phyloP scores from a whole-genome alignment of 2,329 filamentous ascomycete species.

The Fusarium graminum region DNA sequence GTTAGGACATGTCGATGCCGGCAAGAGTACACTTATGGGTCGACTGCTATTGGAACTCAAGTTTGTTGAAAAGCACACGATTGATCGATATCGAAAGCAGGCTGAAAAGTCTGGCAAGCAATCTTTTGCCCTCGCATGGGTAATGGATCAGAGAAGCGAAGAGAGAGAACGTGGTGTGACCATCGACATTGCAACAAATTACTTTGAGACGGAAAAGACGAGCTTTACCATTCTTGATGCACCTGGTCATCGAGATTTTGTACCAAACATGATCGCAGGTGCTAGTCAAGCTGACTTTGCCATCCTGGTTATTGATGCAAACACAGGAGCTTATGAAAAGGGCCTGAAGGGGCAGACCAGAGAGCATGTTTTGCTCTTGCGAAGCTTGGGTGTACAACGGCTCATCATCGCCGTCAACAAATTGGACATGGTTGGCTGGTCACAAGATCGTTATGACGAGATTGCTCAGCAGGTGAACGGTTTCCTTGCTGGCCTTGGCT shows the following conservation, averaged over 20 bases:
- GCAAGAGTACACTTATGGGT: slow-evolving; percentile 98
- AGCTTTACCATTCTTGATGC: slow-evolving; percentile 95
- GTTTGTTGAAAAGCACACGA: slow-evolving; percentile 86
- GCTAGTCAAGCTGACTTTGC: slow-evolving; percentile 97
- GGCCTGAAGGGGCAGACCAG: slow-evolving; percentile 93
- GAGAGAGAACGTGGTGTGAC: slow-evolving; percentile 92
- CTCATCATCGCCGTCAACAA: slow-evolving; percentile 96
- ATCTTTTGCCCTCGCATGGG: slow-evolving; percentile 97
- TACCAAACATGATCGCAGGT: slow-evolving; percentile 99
- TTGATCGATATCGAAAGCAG: slow-evolving; percentile 89
- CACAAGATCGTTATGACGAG: slow-evolving; percentile 82
- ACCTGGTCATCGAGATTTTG: slow-evolving; percentile 94
- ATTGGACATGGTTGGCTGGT: slow-evolving; percentile 89
- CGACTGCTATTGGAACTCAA: slow-evolving; percentile 90
- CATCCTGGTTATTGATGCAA: slow-evolving; percentile 92
- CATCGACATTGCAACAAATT: slow-evolving; percentile 95
- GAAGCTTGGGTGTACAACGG: slow-evolving; percentile 90
- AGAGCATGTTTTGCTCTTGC: slow-evolving; percentile 89
- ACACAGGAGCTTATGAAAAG: slow-evolving; percentile 91
- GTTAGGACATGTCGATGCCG: slow-evolving; percentile 93
- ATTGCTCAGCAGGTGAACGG: slow-evolving; percentile 86
- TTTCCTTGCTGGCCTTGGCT: slow-evolving; percentile 86
- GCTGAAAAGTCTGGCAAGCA: slow-evolving; percentile 93
- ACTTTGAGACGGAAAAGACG: slow-evolving; percentile 90
- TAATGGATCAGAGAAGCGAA: slow-evolving; percentile 91